Evolutionary conservation across 1,284 basidiomycete species (phyloP), one percentile per base, ranked within the genome.

Genomic region (Tetrapyrgos nigripes): DNA sequence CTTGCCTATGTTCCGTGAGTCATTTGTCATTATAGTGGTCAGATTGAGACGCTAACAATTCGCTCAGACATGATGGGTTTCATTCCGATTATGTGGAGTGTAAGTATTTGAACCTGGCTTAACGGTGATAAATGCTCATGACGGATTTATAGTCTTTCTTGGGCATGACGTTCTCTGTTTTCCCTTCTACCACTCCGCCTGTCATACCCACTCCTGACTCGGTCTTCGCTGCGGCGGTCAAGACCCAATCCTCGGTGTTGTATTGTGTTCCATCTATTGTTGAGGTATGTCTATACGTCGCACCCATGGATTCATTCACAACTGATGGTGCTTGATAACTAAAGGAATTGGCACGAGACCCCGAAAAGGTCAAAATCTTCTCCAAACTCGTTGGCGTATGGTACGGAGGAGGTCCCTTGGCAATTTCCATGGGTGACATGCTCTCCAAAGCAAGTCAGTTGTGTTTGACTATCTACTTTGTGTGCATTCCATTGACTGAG

Each of bases 221-320:
- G 23, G 62, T 69, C 40, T 60, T 74, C 13, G 59, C 66, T 9
- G 58, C 58, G 2, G 53, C 64, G 21, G 44, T 61, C 3, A 59
- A 53, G 3, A 64, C 64, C 8, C 50, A 64, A 4, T 59, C 62
- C 43, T 57, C 69, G 21, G 50, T 68, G 9, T 46, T 70, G 2
- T 65, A 68, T 29, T 66, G 61, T 50, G 64, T 70, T 3, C 73
- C 72, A 3, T 59, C 60, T 13, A 69, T 74, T 43, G 48, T 73
- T 50, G 71, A 75, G 64, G 73, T 73, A 49, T n/a, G n/a, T n/a
- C n/a, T n/a, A n/a, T n/a, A n/a, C n/a, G n/a, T n/a, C n/a, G n/a
- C n/a, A n/a, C n/a, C n/a, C n/a, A n/a, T n/a, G n/a, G n/a, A n/a
- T n/a, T n/a, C n/a, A n/a, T n/a, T n/a, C n/a, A n/a, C n/a, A n/a